Base-by-base conservation (phyloP, 75 land plant species). In the Adiantum capillusveneris region DNA sequence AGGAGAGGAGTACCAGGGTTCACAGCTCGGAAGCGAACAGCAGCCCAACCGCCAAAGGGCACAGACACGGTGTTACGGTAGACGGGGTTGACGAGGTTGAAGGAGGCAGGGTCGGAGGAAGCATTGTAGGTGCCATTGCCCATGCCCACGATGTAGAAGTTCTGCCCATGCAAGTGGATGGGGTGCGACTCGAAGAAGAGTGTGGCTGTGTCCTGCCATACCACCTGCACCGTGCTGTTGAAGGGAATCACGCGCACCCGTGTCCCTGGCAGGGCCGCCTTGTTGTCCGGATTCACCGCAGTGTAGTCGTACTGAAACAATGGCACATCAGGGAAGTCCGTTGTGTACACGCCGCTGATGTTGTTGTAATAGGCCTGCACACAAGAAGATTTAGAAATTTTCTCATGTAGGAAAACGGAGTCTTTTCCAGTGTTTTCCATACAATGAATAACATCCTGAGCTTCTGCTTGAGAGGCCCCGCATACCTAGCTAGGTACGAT, bases 221-320 rank as follows among this genome's bases (percentile, higher is more conserved):
- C 66, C 24, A 74, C 24, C 29, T 74, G 59, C 19, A 69, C 52
- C 31, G 59, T 14, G 28, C 36, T 22, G 14, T 60, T 51, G 36
- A 50, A 64, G 13, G 25, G 14, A 1, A 70, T 18, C 12, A 56
- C 59, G 5, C 29, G 30, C 25, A 64, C 72, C 17, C 31, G 53
- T 11, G 72, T 70, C 18, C 59, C 59, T 3, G 53, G 52, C 2
- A 41, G 37, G 17, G 63, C 29, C 64, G 56, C 24, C 54, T 27
- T 62, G 66, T 80, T 74, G 57, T 31, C 72, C 0, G 76, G 81
- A 0, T 75, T 76, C 1, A 58, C 68, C 20, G 74, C 72, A 0
- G 77, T 79, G 51, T 70, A 79, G 43, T 74, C 74, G 48, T 72
- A 79, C 13, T 48, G 44, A 29, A 59, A 19, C 2, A 56, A 63